A percentile compares a stretch with the other conserved stretches of the same genome.
phyloP scores from a whole-genome alignment of 2,329 filamentous ascomycete species.

The Pseudogymnoascus sp. region DNA sequence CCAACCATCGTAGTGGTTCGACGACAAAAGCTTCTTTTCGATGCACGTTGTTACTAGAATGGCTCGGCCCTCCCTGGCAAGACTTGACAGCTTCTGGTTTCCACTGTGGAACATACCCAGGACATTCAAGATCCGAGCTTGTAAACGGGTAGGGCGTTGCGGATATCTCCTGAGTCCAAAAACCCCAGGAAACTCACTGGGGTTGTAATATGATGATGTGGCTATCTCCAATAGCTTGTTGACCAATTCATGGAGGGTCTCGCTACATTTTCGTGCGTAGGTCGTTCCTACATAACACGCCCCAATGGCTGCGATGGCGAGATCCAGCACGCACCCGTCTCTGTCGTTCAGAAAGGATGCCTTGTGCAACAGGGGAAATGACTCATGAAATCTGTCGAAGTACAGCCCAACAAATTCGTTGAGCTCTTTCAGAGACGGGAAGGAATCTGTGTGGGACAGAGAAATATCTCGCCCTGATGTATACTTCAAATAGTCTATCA shows the following conservation, averaged over 20 bases:
- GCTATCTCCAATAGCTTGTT: slow-evolving; percentile 5
- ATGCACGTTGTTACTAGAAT: slow-evolving; percentile 9
- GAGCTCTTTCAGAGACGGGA: slow-evolving; percentile 8
- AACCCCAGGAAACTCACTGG: slow-evolving; percentile 1
- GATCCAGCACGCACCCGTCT: slow-evolving; percentile 2
- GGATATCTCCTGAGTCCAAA: slow-evolving; percentile 5
- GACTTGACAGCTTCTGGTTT: not conserved
- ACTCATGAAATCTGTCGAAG: slow-evolving; percentile 10
- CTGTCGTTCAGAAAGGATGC: slow-evolving; percentile 1
- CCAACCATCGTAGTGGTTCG: slow-evolving; percentile 7
- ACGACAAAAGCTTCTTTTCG: slow-evolving; percentile 4
- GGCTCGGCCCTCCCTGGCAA: not conserved
- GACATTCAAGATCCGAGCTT: slow-evolving; percentile 8
- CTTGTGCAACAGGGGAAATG: slow-evolving; percentile 12
- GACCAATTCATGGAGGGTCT: slow-evolving; percentile 6
- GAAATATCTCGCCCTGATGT: not conserved
- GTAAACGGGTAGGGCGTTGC: slow-evolving; percentile 5
- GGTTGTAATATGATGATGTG: not conserved
- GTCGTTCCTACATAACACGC: slow-evolving; percentile 5
- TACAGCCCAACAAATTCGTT: slow-evolving; percentile 10
- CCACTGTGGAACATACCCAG: slow-evolving; percentile 10
- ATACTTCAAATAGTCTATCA: slow-evolving; percentile 9
- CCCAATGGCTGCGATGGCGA: slow-evolving; percentile 7
- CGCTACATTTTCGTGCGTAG: slow-evolving; percentile 5
- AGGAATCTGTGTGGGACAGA: not conserved